Percentiles rank a stretch among this genome's conserved stretches.
Evolutionary conservation across 371 early-diverging fungal species (phyloP).

Genomic region (Rhizopus arrhizus): DNA sequence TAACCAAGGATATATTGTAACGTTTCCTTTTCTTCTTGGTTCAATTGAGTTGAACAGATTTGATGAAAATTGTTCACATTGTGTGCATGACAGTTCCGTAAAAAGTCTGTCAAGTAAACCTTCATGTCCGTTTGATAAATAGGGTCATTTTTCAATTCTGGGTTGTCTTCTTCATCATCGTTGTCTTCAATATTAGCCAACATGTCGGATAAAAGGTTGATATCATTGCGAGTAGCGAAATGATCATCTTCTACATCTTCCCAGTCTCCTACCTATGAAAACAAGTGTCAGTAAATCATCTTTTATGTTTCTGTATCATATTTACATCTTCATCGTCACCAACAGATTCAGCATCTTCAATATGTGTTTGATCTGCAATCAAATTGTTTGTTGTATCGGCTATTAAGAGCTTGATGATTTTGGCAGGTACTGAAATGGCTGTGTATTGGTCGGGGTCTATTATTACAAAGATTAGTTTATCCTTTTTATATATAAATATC

Average conservation of each 20-base stretch:
- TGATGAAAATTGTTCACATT: conserved; percentile 61
- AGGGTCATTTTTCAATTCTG: conserved; percentile 71
- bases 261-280: conserved; percentile 55
- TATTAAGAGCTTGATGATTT: conserved; percentile 81
- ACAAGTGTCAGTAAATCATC: not conserved
- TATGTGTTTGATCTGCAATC: conserved; percentile 43
- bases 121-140: conserved; percentile 74
- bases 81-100: conserved; percentile 65
- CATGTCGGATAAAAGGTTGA: conserved; percentile 55
- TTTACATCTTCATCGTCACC: conserved; percentile 41
- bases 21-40: conserved; percentile 37
- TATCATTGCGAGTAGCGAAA: conserved; percentile 48
- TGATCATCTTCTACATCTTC: conserved; percentile 60
- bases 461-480: not conserved
- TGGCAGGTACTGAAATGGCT: conserved; percentile 73
- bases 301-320: conserved; percentile 23
- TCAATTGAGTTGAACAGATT: conserved; percentile 44
- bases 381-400: conserved; percentile 69
- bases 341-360: conserved; percentile 49
- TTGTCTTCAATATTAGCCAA: conserved; percentile 57
- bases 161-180: conserved; percentile 74
- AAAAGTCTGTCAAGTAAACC: conserved; percentile 69
- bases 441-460: conserved; percentile 82
- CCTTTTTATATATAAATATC: not conserved
- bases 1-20: conserved; percentile 19